Percentiles rank a stretch among this genome's conserved stretches.
phyloP scores from a whole-genome alignment of 2,329 filamentous ascomycete genomes.

The Alternaria tenuissima region DNA sequence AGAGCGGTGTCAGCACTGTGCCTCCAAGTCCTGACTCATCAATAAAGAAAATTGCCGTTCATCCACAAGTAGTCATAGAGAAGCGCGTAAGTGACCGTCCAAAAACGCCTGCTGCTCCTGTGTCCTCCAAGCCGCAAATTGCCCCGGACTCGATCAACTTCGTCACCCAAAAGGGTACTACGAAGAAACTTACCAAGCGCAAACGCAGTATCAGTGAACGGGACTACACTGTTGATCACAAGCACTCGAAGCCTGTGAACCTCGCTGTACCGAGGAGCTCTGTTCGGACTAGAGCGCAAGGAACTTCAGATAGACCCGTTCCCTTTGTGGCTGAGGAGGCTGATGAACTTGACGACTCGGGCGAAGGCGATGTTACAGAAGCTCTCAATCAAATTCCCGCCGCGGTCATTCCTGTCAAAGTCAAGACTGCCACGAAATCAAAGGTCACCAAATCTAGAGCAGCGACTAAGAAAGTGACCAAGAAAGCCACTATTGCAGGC shows the following conservation, averaged over 20 bases:
- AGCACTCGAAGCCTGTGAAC: background rate
- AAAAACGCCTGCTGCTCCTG: too few relatives aligned
- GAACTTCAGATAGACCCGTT: background rate
- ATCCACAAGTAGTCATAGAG: background rate
- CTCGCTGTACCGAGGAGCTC: background rate
- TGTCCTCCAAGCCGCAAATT: background rate
- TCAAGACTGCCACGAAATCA: background rate
- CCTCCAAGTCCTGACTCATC: slow-evolving; percentile 4
- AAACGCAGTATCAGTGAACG: slow-evolving; percentile 7
- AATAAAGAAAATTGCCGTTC: background rate
- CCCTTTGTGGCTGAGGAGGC: background rate
- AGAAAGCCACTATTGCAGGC: slow-evolving; percentile 5
- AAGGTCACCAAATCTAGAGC: background rate
- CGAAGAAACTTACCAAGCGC: background rate
- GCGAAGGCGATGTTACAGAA: background rate
- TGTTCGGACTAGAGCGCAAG: background rate
- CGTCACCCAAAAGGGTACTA: background rate
- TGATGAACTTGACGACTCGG: background rate
- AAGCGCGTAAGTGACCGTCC: background rate
- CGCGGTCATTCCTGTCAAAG: background rate
- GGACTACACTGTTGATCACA: slow-evolving; percentile 3
- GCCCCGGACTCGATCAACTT: background rate
- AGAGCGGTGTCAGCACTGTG: slow-evolving; percentile 12
- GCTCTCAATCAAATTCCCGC: background rate
- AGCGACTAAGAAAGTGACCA: background rate